Evolutionary conservation across 2,329 filamentous ascomycete genomes (phyloP).

Genomic region (Penicillium paneum): DNA sequence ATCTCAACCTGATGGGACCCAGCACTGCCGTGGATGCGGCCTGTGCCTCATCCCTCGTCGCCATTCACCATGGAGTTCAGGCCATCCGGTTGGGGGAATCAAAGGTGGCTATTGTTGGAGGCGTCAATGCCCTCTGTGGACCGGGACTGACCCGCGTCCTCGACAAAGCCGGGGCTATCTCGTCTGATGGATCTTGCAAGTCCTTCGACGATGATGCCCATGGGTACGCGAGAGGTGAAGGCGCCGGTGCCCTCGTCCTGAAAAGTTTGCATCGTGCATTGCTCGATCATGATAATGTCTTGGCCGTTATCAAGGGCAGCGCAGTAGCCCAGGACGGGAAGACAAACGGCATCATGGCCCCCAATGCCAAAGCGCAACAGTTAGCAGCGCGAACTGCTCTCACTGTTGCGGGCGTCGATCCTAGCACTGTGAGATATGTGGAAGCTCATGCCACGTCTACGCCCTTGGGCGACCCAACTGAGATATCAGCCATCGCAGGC

Average conservation of each 20-base stretch:
- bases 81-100: slow-evolving; percentile 16
- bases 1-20: slow-evolving; percentile 24
- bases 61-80: slow-evolving; percentile 19
- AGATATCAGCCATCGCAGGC: slow-evolving; percentile 11
- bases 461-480: slow-evolving; percentile 22
- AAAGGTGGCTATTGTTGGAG: slow-evolving; percentile 19
- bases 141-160: slow-evolving; percentile 35
- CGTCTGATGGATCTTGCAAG: slow-evolving; percentile 29
- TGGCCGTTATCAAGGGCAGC: slow-evolving; percentile 30
- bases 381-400: slow-evolving; percentile 26
- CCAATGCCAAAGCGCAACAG: slow-evolving; percentile 31
- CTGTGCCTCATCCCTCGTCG: slow-evolving; percentile 25
- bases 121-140: slow-evolving; percentile 34
- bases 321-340: slow-evolving; percentile 35
- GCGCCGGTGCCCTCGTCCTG: slow-evolving; percentile 30
- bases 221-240: slow-evolving; percentile 35
- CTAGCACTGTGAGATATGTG: slow-evolving; percentile 17
- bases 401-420: slow-evolving; percentile 13
- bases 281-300: slow-evolving; percentile 29
- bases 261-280: slow-evolving; percentile 27
- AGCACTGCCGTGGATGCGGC: slow-evolving; percentile 25
- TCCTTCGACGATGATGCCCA: slow-evolving; percentile 33
- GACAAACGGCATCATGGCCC: slow-evolving; percentile 38
- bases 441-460: slow-evolving; percentile 26
- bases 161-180: slow-evolving; percentile 28